Percentiles rank a stretch among this genome's conserved stretches.
Conservation (phyloP, 495 filamentous ascomycete species). For the Aspergillus kassunensis region DNA sequence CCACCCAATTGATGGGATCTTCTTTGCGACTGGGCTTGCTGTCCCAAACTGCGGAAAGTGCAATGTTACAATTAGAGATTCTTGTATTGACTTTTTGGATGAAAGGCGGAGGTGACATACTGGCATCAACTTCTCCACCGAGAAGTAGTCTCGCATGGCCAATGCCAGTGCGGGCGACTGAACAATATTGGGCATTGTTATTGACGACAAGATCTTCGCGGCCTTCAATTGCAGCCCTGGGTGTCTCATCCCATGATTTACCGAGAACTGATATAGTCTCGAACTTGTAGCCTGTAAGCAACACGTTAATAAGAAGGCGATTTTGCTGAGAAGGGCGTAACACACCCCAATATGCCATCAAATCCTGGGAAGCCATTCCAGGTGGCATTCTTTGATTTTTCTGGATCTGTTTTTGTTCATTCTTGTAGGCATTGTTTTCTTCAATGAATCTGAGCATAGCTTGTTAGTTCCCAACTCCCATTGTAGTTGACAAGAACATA, state of each 20-base stretch:
- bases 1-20: conserved; percentile 80
- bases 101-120: conserved; percentile 40
- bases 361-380: conserved; percentile 56
- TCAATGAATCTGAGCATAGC: conserved; percentile 67
- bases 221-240: conserved; percentile 71
- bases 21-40: conserved; percentile 62
- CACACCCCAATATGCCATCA: conserved; percentile 63
- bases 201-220: conserved; percentile 68
- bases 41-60: conserved; percentile 65
- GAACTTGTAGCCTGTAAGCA: conserved; percentile 81
- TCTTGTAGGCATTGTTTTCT: conserved; percentile 72
- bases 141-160: conserved; percentile 67
- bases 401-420: conserved; percentile 50
- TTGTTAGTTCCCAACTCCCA: conserved; percentile 7
- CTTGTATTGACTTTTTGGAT: neutral
- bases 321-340: neutral
- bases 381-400: conserved; percentile 46
- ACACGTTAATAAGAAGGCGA: conserved; percentile 11
- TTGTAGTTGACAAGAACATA: conserved; percentile 6
- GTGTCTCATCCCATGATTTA: conserved; percentile 63
- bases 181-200: conserved; percentile 92
- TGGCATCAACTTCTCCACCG: conserved; percentile 93
- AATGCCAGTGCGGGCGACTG: conserved; percentile 81
- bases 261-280: conserved; percentile 78
- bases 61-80: neutral